Base-by-base conservation (phyloP, 2,329 filamentous ascomycete genomes). In the Penicillium sp. region DNA sequence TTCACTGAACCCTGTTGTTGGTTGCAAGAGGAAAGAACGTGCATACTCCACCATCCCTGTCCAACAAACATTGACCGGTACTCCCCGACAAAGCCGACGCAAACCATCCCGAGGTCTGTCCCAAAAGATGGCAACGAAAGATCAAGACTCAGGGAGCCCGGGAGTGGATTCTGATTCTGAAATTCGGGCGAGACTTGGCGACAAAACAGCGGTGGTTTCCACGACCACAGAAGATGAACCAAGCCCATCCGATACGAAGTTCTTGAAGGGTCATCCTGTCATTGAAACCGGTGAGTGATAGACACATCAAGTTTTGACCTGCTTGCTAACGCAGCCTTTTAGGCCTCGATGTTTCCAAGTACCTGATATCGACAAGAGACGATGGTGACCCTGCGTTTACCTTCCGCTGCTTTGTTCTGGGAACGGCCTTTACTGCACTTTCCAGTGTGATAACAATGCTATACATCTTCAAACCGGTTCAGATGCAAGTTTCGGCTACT, bases 371-470 rank as follows among this genome's bases (percentile, higher is more conserved):
- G 1, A 40, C 49, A 6, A 45, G 60, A 47, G 60, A 64, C 29
- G 61, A 64, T 36, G 58, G 60, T 1, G 60, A 65, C 44, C 53
- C 61, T 24, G 42, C 62, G 1, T 52, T 65, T 16, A 65, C 62
- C 5, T 63, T 64, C 38, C 61, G 62, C 9, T 59, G 57, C 1
- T 57, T 65, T 13, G 56, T 61, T 14, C 44, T 65, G 36, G 62
- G 61, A 16, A 52, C 61, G 1, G 46, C 54, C 11, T 64, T 65
- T 34, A 64, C 59, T 8, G 61, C 61, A 2, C 49, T 65, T 43
- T 64, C 61, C 10, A 64, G 61, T 34, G 62, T 64, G 3, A 65
- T 65, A 18, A 65, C 62, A 2, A 65, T 65, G 61, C 56, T 64
- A 9, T 65, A 64, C 29, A 51, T 42, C 9, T 64, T 65, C 52